Evolutionary conservation across 2,329 filamentous ascomycete genomes (phyloP), one percentile per base, ranked within the genome.

Genomic region (Cercospora zeae-maydis): DNA sequence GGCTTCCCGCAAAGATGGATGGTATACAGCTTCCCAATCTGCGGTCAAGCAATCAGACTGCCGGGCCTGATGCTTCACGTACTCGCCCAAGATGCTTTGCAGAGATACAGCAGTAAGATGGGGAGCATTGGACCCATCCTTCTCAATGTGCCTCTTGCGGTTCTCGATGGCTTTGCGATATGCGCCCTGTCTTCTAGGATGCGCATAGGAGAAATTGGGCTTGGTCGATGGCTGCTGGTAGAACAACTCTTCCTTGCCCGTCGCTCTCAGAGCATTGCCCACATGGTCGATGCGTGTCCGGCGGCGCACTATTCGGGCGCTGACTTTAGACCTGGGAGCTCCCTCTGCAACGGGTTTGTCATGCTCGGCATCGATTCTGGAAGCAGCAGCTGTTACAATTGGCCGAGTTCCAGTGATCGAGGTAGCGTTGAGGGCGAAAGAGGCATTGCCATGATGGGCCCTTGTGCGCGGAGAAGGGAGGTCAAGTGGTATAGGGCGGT

Each of bases 11-110:
- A 27, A 2, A 2, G 64, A 51, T 5, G 67, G 61, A 19, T 42
- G 45, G 37, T 65, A 67, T 8, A 47, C 30, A 14, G 30, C 14
- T 11, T 63, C 55, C 64, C 65, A 64, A 4, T 65, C 66, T 8
- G 66, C 66, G 30, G 62, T 45, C 61, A 65, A 30, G 49, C 51
- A 36, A 62, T 60, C 24, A 37, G 3, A 16, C 31, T 30, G n/a
- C n/a, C 39, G 9, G 30, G 42, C 54, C 51, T 59, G 55, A 37
- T 58, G 31, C 6, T 47, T 56, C 45, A 65, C 30, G 30, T 61
- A 65, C 14, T 31, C 19, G 24, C 27, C 37, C 11, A 60, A 34
- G 16, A 63, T 60, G 42, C 58, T 54, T 42, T 55, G 55, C 5
- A 51, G 45, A 16, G 53, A 53, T 4, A 45, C n/a, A 27, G 56